Evolutionary conservation across 345 rosid species (phyloP), one percentile per base, ranked within the genome.

Genomic region (Murraya koenigii): DNA sequence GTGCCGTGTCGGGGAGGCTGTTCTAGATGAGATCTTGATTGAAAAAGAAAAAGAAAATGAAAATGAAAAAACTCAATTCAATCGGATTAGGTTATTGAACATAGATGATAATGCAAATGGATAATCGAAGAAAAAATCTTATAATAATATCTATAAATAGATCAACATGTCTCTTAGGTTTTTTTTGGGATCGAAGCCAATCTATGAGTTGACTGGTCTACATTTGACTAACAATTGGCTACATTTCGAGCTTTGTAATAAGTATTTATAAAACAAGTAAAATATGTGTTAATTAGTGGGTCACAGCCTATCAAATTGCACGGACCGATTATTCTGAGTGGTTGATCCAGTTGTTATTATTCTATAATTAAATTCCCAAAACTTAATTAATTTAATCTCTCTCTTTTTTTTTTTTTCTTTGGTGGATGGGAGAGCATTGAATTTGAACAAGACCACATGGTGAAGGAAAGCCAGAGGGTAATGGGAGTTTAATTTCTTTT

Each of bases 261-360:
- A 23, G 1, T 17, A 26, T 49, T 25, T 32, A 8, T 44, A 13
- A 44, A 44, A 13, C 17, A 44, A 44, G 13, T 44, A 30, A 32
- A 71, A 33, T 20, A 71, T 58, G 20, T 35, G 3, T 25, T n/a
- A 60, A 20, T 39, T 8, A 52, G 56, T 73, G 76, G 59, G 67
- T 61, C 77, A 74, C 77, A 61, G 17, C 32, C 7, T 5, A 25
- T 30, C 23, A 63, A 4, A 30, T 8, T 22, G 85, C 75, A 72
- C 85, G 80, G 75, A 23, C 63, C 35, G 77, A 66, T 79, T 78
- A 82, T 82, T 79, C 33, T 23, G 66, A 8, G 19, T 47, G 77
- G 68, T 61, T 76, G 25, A 76, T 82, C 80, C 78, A 74, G 76
- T 78, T 78, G 76, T 39, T 52, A 68, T 13, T 77, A 15, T 54